phyloP scores from a whole-genome alignment of 176 grass and related monocot genomes.

The Canna indica region DNA sequence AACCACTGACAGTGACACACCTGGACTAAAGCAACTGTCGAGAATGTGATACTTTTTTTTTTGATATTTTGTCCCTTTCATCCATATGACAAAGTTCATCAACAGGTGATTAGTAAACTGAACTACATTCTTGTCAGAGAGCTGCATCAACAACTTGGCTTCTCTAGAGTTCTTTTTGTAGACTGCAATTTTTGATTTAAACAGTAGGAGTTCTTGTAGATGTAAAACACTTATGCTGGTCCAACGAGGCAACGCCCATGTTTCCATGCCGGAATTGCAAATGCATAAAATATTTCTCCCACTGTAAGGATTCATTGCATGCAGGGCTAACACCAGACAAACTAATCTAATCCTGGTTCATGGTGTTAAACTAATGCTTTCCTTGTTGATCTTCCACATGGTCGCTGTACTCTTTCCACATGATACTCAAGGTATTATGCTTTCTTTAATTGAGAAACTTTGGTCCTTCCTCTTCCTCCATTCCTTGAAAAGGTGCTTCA shows the following conservation, averaged over 20 bases:
- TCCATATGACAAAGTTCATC: background rate
- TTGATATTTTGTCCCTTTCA: background rate
- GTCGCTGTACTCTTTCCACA: background rate
- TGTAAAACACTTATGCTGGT: background rate
- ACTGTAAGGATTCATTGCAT: background rate
- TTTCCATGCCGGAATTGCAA: background rate
- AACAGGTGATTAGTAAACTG: background rate
- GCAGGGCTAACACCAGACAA: conserved; percentile 3
- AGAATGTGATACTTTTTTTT: conserved; percentile 2
- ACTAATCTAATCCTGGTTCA: background rate
- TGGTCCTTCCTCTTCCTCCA: background rate
- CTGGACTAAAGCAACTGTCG: background rate
- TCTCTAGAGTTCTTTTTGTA: background rate
- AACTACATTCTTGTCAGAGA: background rate
- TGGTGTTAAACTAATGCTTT: conserved; percentile 1
- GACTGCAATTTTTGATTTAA: background rate
- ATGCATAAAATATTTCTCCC: background rate
- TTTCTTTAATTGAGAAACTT: background rate
- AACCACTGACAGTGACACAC: background rate
- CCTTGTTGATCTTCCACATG: conserved; percentile 6
- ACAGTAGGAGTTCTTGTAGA: background rate
- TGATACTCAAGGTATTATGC: background rate
- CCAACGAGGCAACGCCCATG: background rate
- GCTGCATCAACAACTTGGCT: background rate
- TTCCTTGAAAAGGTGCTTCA: background rate